Evolutionary conservation across 129 eudicot genomes (phyloP), one percentile per base, ranked within the genome.

Genomic region (Flaveria robusta): DNA sequence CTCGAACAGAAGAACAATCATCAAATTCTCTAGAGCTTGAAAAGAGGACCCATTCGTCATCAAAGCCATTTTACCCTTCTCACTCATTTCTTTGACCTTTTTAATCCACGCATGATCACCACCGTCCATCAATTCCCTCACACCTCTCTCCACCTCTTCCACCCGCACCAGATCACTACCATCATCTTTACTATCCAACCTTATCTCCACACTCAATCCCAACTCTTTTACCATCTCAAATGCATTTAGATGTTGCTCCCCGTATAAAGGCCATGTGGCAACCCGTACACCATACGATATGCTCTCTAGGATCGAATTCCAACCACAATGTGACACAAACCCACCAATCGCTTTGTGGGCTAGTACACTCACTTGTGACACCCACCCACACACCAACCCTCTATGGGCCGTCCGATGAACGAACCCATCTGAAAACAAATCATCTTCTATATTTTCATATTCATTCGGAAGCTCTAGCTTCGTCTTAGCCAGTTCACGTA

Each of bases 271-370:
- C 88, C 88, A 84, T 12, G 88, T 74, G 47, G 79, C 81, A 43
- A 77, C 51, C 4, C 80, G 77, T 37, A 77, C 82, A 60, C 83
- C 83, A 22, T 75, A 70, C 64, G 20, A 70, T 71, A 82, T 73
- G 20, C 81, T 71, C 52, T 82, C 82, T 68, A 82, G 55, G 68
- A 76, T 82, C 1, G 85, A 82, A 68, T 82, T 82, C 85, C 85
- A 82, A 5, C 85, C 85, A 19, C 88, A 84, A 50, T 84, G 88
- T 5, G 88, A 81, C 43, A 84, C 88, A 50, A 84, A 84, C 63
- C 82, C 88, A 37, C 77, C 74, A 1, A 81, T 46, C 12, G 83
- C 81, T 18, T 65, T 41, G 68, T 84, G 85, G 50, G 81, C 85
- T 11, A 84, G 26, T 26, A 84, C 83, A 12, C 70, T 77, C 29